Evolutionary conservation across 805 yeast species (phyloP).

Genomic region (Phaffomyces opuntiae): DNA sequence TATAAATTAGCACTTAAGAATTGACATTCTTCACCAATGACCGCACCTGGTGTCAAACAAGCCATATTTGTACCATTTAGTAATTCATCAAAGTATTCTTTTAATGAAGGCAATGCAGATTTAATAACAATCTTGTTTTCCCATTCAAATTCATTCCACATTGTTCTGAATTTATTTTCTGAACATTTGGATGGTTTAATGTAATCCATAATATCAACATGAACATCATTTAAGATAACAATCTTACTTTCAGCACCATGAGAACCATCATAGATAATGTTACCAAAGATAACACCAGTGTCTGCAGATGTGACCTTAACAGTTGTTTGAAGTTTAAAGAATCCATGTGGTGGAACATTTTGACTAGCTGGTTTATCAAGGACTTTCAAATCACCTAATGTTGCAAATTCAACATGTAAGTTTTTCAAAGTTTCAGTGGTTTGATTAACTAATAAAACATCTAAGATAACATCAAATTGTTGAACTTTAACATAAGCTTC

Average conservation of each 20-base stretch:
- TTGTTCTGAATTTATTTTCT: constrained; percentile 84
- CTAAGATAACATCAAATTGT: constrained; percentile 92
- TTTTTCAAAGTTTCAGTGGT: constrained; percentile 87
- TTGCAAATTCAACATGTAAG: constrained; percentile 89
- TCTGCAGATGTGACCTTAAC: constrained; percentile 95
- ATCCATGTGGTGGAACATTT: constrained; percentile 95
- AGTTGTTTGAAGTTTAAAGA: constrained; percentile 82
- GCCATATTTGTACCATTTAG: constrained; percentile 87
- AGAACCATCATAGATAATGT: constrained; percentile 92
- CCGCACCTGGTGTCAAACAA: constrained; percentile 85
- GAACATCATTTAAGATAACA: constrained; percentile 90
- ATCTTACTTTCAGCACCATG: constrained; percentile 85
- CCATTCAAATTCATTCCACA: constrained; percentile 99
- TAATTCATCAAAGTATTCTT: constrained; percentile 70
- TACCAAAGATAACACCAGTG: constrained; percentile 96
- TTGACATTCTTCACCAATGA: constrained; percentile 82
- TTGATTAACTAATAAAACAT: constrained; percentile 90
- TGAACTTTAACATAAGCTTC: constrained; percentile 96
- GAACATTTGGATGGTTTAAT: constrained; percentile 90
- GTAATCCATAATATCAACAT: constrained; percentile 95
- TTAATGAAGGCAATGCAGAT: constrained; percentile 57
- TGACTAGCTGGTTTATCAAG: constrained; percentile 85
- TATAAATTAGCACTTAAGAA: constrained; percentile 92
- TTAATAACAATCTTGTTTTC: constrained; percentile 93
- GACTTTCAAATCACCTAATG: constrained; percentile 92